These are phyloP conservation scores for Pelargonium cotyledonis DNA, from an alignment of 441 rosid genomes.

Conservation along the genomic window DNA sequence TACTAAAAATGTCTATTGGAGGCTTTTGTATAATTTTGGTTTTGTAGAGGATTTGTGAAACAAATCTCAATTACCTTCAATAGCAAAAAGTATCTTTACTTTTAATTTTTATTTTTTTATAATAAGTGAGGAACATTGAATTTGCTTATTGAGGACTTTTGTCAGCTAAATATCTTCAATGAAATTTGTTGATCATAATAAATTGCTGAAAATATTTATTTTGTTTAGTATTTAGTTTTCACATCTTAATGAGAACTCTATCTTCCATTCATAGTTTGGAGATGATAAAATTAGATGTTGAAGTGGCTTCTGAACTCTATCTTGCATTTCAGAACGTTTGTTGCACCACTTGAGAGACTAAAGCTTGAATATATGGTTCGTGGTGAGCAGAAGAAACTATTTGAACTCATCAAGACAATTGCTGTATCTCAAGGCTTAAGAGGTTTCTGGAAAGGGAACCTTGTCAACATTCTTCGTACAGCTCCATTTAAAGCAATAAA, in stretches of 20 bases:
- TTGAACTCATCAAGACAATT: conserved; percentile 52
- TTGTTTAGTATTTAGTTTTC: neutral
- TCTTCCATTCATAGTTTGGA: neutral
- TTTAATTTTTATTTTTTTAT: too few species aligned
- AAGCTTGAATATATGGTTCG: conserved; percentile 82
- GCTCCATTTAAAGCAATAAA: conserved; percentile 89
- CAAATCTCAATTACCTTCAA: too few species aligned
- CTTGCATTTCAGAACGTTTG: conserved; percentile 43
- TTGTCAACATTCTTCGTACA: conserved; percentile 69
- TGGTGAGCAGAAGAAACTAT: conserved; percentile 61
- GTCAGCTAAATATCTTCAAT: neutral
- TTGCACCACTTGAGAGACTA: conserved; percentile 83
- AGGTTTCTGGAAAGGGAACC: conserved; percentile 85
- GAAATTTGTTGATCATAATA: neutral
- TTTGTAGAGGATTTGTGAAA: too few species aligned
- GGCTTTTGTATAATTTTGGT: too few species aligned
- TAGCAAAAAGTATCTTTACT: too few species aligned
- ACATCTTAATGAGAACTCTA: neutral
- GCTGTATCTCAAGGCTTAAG: conserved; percentile 56
- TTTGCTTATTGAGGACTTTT: neutral
- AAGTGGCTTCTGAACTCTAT: neutral
- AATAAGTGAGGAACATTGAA: neutral
- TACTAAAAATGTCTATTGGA: neutral
- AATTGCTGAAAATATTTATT: neutral
- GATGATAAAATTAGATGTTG: neutral